Conservation (phyloP, 441 rosid species). For the Populus hybrid region DNA sequence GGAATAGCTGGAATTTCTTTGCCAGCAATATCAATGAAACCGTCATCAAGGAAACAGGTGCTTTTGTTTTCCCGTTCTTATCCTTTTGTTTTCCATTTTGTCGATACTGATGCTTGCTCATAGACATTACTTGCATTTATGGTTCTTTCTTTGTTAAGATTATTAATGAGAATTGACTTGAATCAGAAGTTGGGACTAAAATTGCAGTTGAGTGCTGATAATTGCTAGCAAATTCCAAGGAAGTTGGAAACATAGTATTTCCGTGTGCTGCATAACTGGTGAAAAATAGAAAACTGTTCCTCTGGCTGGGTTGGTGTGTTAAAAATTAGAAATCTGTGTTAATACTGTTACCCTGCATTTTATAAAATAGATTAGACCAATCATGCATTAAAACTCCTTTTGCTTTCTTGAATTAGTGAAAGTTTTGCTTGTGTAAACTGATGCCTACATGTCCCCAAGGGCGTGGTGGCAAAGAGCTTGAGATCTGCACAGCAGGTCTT, state of each 20-base stretch:
- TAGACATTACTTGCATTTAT: not conserved
- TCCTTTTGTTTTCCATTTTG: not conserved
- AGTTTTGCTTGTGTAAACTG: not conserved
- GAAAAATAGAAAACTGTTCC: not conserved
- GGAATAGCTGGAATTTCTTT: slow-evolving; percentile 99
- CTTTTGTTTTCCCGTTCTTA: not conserved
- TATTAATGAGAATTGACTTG: not conserved
- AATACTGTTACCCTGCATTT: not conserved
- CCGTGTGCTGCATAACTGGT: not conserved
- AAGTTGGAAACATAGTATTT: not conserved
- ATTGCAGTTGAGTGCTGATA: not conserved
- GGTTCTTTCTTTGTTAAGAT: not conserved
- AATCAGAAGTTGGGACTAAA: not conserved
- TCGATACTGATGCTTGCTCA: not conserved
- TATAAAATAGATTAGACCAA: not conserved
- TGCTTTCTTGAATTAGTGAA: not conserved
- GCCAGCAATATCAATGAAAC: slow-evolving; percentile 84
- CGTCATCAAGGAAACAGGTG: slow-evolving; percentile 81
- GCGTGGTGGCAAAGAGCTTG: too few relatives aligned
- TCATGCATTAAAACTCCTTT: not conserved
- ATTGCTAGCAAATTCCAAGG: not conserved
- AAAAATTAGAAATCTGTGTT: not conserved
- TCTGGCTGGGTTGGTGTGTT: not conserved
- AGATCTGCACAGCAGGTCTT: too few relatives aligned
- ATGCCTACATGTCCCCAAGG: not conserved